Base-by-base conservation (phyloP, 1,139 yeast species). In the Pichia norvegensis region DNA sequence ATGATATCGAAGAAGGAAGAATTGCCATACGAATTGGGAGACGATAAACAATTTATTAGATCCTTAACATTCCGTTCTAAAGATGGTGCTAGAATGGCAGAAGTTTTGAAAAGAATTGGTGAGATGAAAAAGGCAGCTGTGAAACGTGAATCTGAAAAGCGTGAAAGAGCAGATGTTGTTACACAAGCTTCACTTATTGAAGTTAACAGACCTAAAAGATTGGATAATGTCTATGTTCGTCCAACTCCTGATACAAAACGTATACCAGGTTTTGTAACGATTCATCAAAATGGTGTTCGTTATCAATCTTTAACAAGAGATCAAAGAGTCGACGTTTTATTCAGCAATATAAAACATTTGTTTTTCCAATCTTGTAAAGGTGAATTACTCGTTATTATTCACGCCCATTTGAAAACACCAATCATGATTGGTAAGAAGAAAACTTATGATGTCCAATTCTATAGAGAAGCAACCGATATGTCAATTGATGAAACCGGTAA, bases 401-500 rank as follows among this genome's bases (percentile, higher is more conserved):
- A 92, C 66, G 83, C 92, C 61, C 95, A 90, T 66, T 75, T 92
- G 64, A 88, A 87, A 65, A 82, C 81, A 45, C 98, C 98, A 20
- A 82, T 94, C 49, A 83, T 92, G 80, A 85, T 92, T 63, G 98
- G 97, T 53, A 92, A 94, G 69, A 84, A 86, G 68, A 92, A 94
- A 69, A 88, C 97, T 0, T 84, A 82, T 66, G 98, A 92, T 61
- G 86, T 92, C 38, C 98, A 94, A 67, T 88, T 92, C 63, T 92
- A 90, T 68, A 76, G 97, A 55, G 99, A 92, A 66, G 97, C 97
- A 14, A 81, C 95, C 43, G 99, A 92, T 63, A 85, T 90, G 75
- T 84, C 95, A 3, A 88, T 87, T 59, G 99, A 92, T 67, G 99
- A 92, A 67, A 92, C 99, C 33, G 96, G 97, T 51, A 95, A 95